phyloP scores from a whole-genome alignment of 768 basidiomycete genomes.

The Tubosaeta sp. region DNA sequence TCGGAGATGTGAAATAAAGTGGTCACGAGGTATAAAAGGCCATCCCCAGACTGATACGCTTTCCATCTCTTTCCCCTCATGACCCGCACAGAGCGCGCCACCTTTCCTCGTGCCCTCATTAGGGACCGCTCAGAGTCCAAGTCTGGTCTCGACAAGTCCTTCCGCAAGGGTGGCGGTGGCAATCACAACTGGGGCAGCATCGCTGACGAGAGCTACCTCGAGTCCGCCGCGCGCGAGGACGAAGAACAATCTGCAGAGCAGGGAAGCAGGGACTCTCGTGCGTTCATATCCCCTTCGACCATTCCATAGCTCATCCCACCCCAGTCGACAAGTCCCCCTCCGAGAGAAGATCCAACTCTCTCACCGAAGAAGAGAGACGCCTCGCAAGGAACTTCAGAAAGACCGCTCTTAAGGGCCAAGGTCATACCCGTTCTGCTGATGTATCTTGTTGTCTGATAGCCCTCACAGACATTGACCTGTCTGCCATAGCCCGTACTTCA shows the following conservation, averaged over 20 bases:
- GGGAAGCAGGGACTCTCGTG: constrained; percentile 20
- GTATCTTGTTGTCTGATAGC: constrained; percentile 2
- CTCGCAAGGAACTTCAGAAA: constrained; percentile 66
- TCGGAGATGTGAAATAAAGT: neutral
- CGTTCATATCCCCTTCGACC: constrained; percentile 1
- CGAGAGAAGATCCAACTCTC: constrained; percentile 38
- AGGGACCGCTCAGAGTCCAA: constrained; percentile 80
- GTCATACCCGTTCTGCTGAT: constrained; percentile 26
- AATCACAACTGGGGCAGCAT: constrained; percentile 83
- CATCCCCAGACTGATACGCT: neutral
- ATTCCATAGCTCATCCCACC: constrained; percentile 5
- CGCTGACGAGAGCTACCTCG: constrained; percentile 57
- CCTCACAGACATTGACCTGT: constrained; percentile 50
- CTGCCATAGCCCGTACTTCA: constrained; percentile 80
- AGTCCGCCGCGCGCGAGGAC: constrained; percentile 55
- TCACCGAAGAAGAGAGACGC: constrained; percentile 63
- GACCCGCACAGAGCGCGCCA: constrained; percentile 77
- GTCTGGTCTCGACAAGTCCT: constrained; percentile 64
- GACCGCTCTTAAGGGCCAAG: constrained; percentile 61
- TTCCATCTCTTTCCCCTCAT: constrained; percentile 36
- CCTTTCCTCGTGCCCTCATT: constrained; percentile 64
- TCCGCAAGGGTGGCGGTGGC: constrained; percentile 79
- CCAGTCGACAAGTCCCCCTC: constrained; percentile 28
- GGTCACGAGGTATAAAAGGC: neutral
- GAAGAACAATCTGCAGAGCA: constrained; percentile 42